These are phyloP conservation scores for Plasmodium gallinaceum DNA, from an alignment of 169 alveolate species.

Conservation along the genomic window DNA sequence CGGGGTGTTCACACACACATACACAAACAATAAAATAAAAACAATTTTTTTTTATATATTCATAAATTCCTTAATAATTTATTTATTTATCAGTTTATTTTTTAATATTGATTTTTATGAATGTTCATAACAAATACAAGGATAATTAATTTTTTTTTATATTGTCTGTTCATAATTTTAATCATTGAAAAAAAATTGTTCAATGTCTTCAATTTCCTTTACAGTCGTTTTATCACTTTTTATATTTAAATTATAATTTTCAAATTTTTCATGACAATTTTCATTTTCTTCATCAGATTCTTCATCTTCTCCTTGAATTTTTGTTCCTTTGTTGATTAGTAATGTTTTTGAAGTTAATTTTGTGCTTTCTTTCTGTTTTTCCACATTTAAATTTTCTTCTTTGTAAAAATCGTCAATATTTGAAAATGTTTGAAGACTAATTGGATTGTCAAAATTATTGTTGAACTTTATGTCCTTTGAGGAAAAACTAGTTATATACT, in stretches of 20 bases:
- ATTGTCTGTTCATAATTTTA: conserved; percentile 3
- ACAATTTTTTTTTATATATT: background rate
- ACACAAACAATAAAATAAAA: background rate
- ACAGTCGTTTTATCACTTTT: conserved; percentile 9
- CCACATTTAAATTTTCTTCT: conserved; percentile 11
- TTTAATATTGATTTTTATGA: background rate
- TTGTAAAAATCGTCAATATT: conserved; percentile 55
- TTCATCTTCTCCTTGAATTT: conserved; percentile 66
- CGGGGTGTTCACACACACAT: too few relatives aligned
- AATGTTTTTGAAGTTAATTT: background rate
- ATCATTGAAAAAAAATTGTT: conserved; percentile 50
- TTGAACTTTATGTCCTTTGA: conserved; percentile 28
- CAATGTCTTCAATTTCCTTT: conserved; percentile 54
- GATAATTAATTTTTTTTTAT: background rate
- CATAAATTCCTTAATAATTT: background rate
- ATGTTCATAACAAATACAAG: conserved; percentile 3
- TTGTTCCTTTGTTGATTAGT: conserved; percentile 51
- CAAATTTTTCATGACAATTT: background rate
- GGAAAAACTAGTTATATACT: conserved; percentile 12
- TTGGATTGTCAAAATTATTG: background rate
- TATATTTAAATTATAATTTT: background rate
- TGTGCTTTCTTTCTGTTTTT: background rate
- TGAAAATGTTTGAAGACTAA: conserved; percentile 23
- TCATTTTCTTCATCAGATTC: conserved; percentile 60
- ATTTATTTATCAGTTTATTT: background rate